A percentile compares a stretch with the other conserved stretches of the same genome.
phyloP scores from a whole-genome alignment of 768 basidiomycete species.

The Auricularia sp. region DNA sequence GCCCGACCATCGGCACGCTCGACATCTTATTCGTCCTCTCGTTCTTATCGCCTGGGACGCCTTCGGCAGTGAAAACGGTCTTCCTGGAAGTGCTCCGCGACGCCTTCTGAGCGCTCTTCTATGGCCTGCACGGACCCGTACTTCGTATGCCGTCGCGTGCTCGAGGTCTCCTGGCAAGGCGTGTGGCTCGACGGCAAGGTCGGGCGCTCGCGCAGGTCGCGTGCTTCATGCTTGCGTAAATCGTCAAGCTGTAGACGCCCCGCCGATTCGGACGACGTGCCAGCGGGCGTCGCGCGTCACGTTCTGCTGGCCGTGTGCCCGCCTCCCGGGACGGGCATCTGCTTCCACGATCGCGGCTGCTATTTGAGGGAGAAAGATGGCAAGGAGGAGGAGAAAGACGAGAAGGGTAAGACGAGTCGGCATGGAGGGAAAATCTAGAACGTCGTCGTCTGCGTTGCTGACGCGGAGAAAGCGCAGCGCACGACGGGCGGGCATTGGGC shows the following conservation, averaged over 20 bases:
- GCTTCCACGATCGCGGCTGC: conserved; percentile 86
- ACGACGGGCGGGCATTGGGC: too few species aligned
- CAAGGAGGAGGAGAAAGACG: conserved; percentile 22
- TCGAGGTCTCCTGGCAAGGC: conserved; percentile 68
- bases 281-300: conserved; percentile 74
- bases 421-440: conserved; percentile 56
- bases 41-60: conserved; percentile 43
- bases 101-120: conserved; percentile 55
- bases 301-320: conserved; percentile 80
- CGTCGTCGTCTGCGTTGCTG: too few species aligned
- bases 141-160: conserved; percentile 44
- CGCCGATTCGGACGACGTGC: conserved; percentile 31
- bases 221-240: conserved; percentile 60
- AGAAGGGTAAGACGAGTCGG: conserved; percentile 16
- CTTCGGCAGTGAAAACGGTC: conserved; percentile 43
- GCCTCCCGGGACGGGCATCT: conserved; percentile 71
- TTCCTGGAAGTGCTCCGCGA: conserved; percentile 68
- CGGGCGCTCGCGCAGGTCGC: conserved; percentile 55
- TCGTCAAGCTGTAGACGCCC: conserved; percentile 63
- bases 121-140: conserved; percentile 57
- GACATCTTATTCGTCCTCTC: conserved; percentile 66
- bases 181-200: conserved; percentile 67
- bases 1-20: conserved; percentile 76
- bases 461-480: too few species aligned
- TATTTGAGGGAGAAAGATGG: conserved; percentile 57